These are phyloP conservation scores for Entoloma clypeatum DNA, from an alignment of 1,284 basidiomycete species.

Conservation along the genomic window DNA sequence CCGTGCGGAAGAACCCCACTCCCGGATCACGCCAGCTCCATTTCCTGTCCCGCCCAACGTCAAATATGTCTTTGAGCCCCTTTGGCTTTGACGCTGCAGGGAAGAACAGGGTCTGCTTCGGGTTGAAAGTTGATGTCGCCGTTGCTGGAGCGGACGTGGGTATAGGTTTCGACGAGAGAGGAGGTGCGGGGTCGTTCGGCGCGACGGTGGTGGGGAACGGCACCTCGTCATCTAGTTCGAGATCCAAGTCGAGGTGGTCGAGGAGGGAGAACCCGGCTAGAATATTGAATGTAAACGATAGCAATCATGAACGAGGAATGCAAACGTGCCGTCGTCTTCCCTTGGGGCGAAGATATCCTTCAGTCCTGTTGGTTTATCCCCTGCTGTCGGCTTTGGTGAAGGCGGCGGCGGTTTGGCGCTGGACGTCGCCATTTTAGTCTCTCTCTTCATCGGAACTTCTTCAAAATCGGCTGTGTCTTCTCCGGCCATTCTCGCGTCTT, in stretches of 20 bases:
- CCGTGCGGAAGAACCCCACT: constrained; percentile 47
- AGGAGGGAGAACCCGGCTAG: constrained; percentile 59
- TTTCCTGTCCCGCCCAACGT: constrained; percentile 39
- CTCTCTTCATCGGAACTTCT: constrained; percentile 18
- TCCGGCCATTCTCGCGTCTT: constrained; percentile 19
- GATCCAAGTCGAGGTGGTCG: constrained; percentile 60
- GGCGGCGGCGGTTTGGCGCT: constrained; percentile 9
- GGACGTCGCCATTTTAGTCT: constrained; percentile 19
- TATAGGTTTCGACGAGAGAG: constrained; percentile 7
- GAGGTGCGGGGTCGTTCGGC: constrained; percentile 12
- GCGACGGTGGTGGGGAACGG: constrained; percentile 24
- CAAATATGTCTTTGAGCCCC: constrained; percentile 38
- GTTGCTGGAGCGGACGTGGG: constrained; percentile 15
- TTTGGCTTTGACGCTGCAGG: constrained; percentile 33
- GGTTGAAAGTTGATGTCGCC: constrained; percentile 38
- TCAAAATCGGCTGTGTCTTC: constrained; percentile 33
- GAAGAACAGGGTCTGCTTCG: constrained; percentile 61
- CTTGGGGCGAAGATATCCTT: constrained; percentile 69
- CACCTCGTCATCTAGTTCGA: constrained; percentile 58
- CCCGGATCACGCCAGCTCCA: constrained; percentile 39
- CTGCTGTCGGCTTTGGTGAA: constrained; percentile 14
- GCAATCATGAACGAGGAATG: neutral
- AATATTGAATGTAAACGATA: constrained; percentile 10
- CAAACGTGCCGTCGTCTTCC: constrained; percentile 54
- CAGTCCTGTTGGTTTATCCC: constrained; percentile 39